Base-by-base conservation (phyloP, 352 stramenopile genomes). In the Pythium insidiosum region DNA sequence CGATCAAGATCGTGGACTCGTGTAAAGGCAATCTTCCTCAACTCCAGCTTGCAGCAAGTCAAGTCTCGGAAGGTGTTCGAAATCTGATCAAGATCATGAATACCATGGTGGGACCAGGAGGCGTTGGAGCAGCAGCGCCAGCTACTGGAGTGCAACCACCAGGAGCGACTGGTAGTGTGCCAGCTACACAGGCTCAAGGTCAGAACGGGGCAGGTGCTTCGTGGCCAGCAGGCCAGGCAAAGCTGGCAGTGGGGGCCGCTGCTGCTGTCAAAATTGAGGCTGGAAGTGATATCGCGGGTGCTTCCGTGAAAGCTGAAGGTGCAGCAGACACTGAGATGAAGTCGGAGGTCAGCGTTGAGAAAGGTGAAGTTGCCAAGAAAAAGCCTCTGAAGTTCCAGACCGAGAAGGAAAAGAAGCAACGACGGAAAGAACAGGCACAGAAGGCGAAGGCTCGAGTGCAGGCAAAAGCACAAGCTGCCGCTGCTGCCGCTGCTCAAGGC, bases 21-120 rank as follows among this genome's bases (percentile, higher is more conserved):
- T 90, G 76, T 21, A 82, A 84, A 37, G 66, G 65, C 5, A 88
- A 94, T 42, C 59, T 75, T 16, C 54, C 61, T 4, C 74, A 94
- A 46, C 65, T 94, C 6, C 81, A 91, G 34, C 58, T 83, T 39
- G 63, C 72, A 21, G 68, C 63, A 21, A 84, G 56, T 15, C 76
- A 90, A 49, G 82, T 76, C 10, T 68, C 78, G 1, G 78, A 94
- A 25, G 68, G 66, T 47, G 76, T 94, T 7, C 80, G 80, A 6
- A 74, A 76, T 13, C 34, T 94, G 36, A 90, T 94, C 58, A 88
- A 89, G 49, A 89, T 91, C 44, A 94, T 94, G 81, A 94, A 90
- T 46, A 91, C 78, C 15, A 85, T 76, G 13, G 53, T 64, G 5
- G 47, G 37, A 7, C 30, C 41, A 11, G 62, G 50, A 11, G 38